Base-by-base conservation (phyloP, 768 basidiomycete genomes). In the Brasilioporus rufonigricans region DNA sequence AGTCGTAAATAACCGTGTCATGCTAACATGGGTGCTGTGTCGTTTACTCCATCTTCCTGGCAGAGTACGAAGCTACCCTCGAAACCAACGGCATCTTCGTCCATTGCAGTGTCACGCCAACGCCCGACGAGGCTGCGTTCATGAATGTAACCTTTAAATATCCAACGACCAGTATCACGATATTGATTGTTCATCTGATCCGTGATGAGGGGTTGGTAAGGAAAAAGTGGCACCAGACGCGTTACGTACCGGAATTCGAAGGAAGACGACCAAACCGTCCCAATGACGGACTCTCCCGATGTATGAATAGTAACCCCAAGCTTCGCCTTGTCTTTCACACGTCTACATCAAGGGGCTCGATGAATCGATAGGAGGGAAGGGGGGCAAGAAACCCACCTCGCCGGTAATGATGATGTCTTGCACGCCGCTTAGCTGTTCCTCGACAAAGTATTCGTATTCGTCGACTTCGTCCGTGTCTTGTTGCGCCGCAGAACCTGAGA, bases 141-240 rank as follows among this genome's bases (percentile, higher is more conserved):
- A 48, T 82, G 74, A 43, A 82, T 53, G 61, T 83, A 82, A 47
- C 81, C 80, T 55, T 73, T 78, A 49, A 82, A 82, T 48, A 82
- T 62, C 78, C 76, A 82, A 27, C 66, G 73, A 12, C 81, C 80
- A 14, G 67, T 53, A 47, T 67, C 49, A 32, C 50, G 60, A 44
- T 71, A 59, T 4, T 45, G 63, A 23, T 70, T 61, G 56, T 76
- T 63, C 45, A 60, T 71, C 78, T 79, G 58, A 60, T 66, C 53
- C 55, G 55, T 55, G 46, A 60, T 59, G 32, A 55, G 45, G 5
- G 39, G 44, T 48, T 57, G 55, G 47, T 39, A 55, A 44, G 29
- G 18, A n/a, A 53, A 50, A 19, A 27, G 23, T 21, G 35, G 35
- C 12, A 39, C n/a, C 10, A 36, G 38, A 47, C 9, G 27, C 18